Evolutionary conservation across 192 early-diverging fungal genomes (phyloP).

Genomic region (Helicostylum pulchrum): DNA sequence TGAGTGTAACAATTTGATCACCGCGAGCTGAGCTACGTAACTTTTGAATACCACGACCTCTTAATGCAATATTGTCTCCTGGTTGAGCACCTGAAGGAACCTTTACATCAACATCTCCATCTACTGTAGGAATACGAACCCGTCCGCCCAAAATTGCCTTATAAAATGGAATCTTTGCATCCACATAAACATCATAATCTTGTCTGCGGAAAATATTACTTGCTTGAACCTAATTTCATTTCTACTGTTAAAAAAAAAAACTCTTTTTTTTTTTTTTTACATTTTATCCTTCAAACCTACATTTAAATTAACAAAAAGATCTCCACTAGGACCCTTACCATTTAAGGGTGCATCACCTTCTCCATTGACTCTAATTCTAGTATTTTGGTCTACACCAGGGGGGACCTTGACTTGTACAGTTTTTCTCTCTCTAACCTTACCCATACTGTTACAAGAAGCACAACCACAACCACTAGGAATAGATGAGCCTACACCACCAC

Average conservation of each 20-base stretch:
- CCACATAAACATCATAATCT: slow-evolving; percentile 73
- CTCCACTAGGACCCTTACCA: slow-evolving; percentile 72
- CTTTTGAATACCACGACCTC: slow-evolving; percentile 71
- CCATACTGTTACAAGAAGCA: slow-evolving; percentile 74
- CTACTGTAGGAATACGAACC: slow-evolving; percentile 85
- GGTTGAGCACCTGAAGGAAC: slow-evolving; percentile 87
- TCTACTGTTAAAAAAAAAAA: background rate
- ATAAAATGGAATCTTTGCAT: slow-evolving; percentile 75
- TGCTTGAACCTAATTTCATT: slow-evolving; percentile 9
- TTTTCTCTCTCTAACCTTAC: slow-evolving; percentile 72
- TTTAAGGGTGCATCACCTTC: slow-evolving; percentile 82
- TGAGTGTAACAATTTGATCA: slow-evolving; percentile 88
- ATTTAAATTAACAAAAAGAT: slow-evolving; percentile 80
- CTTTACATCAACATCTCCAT: slow-evolving; percentile 93
- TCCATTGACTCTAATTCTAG: slow-evolving; percentile 70
- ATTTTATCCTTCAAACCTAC: slow-evolving; percentile 42
- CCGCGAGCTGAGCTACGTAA: slow-evolving; percentile 61
- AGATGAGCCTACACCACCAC: slow-evolving; percentile 76
- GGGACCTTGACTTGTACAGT: slow-evolving; percentile 78
- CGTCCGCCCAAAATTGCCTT: slow-evolving; percentile 87
- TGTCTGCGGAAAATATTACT: slow-evolving; percentile 81
- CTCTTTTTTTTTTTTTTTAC: background rate
- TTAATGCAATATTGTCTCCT: slow-evolving; percentile 76
- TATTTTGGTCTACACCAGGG: slow-evolving; percentile 79
- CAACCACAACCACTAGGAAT: slow-evolving; percentile 70